Percentiles rank a stretch among this genome's conserved stretches.
Evolutionary conservation across 768 basidiomycete genomes (phyloP).

Genomic region (Leccinellum rugosiceps): DNA sequence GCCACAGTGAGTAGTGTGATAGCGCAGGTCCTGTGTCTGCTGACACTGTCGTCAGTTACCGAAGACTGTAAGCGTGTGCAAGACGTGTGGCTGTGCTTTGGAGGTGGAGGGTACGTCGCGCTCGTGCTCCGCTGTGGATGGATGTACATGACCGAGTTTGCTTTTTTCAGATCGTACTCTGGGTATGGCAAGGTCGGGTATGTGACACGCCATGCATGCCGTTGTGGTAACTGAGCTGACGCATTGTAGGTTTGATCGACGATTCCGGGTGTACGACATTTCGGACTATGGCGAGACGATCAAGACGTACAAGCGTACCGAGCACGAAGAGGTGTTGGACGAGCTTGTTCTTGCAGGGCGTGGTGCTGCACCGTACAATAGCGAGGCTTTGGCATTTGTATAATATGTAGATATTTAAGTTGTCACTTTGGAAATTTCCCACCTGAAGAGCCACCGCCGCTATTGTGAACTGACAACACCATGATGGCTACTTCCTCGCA

Average conservation of each 20-base stretch:
- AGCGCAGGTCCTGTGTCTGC: background rate
- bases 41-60: constrained; percentile 51
- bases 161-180: constrained; percentile 61
- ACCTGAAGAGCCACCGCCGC: constrained; percentile 11
- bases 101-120: constrained; percentile 68
- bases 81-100: constrained; percentile 91
- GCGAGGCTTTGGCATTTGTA: background rate
- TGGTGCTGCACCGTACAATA: constrained; percentile 37
- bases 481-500: constrained; percentile 24
- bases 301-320: constrained; percentile 79
- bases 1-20: constrained; percentile 56
- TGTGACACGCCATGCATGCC: constrained; percentile 12
- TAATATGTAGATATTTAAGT: background rate
- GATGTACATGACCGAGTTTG: background rate
- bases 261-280: constrained; percentile 86
- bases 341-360: constrained; percentile 58
- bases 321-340: constrained; percentile 65
- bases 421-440: constrained; percentile 15
- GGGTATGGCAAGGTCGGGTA: constrained; percentile 79
- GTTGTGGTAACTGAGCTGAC: background rate
- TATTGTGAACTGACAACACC: background rate
- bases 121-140: background rate
- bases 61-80: constrained; percentile 84
- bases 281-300: constrained; percentile 92
- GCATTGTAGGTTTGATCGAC: constrained; percentile 70